Evolutionary conservation across 1,284 basidiomycete species (phyloP).

Genomic region (Gymnopus androsaceus): DNA sequence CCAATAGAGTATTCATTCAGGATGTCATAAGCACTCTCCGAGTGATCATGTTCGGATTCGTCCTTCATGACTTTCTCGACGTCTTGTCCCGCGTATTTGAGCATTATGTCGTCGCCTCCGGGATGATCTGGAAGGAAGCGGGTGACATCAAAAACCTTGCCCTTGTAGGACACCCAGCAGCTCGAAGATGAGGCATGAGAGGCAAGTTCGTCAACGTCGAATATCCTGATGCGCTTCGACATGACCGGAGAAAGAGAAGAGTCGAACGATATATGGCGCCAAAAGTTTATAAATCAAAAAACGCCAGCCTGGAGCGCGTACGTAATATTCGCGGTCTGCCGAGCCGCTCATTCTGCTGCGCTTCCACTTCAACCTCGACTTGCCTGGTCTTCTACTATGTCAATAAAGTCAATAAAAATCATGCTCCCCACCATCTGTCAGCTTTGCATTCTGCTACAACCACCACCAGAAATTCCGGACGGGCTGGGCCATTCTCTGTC

Average conservation of each 20-base stretch:
- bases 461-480: too few species aligned
- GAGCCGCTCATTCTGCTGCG: too few species aligned
- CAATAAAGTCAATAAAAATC: too few species aligned
- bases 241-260: conserved; percentile 30
- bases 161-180: conserved; percentile 76
- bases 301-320: neutral
- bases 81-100: conserved; percentile 84
- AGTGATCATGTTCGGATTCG: conserved; percentile 87
- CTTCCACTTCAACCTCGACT: too few species aligned
- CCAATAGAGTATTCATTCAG: conserved; percentile 87
- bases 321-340: too few species aligned
- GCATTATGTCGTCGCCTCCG: conserved; percentile 82
- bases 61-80: conserved; percentile 84
- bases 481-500: too few species aligned
- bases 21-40: conserved; percentile 90
- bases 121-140: conserved; percentile 79
- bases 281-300: neutral
- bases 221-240: conserved; percentile 72
- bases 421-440: too few species aligned
- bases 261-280: neutral
- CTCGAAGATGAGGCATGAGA: conserved; percentile 55
- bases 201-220: conserved; percentile 69
- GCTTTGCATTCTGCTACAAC: too few species aligned
- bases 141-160: conserved; percentile 83
- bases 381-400: too few species aligned